Evolutionary conservation across 768 basidiomycete genomes (phyloP), one percentile per base, ranked within the genome.

Genomic region (Boletus pseudopeckii): DNA sequence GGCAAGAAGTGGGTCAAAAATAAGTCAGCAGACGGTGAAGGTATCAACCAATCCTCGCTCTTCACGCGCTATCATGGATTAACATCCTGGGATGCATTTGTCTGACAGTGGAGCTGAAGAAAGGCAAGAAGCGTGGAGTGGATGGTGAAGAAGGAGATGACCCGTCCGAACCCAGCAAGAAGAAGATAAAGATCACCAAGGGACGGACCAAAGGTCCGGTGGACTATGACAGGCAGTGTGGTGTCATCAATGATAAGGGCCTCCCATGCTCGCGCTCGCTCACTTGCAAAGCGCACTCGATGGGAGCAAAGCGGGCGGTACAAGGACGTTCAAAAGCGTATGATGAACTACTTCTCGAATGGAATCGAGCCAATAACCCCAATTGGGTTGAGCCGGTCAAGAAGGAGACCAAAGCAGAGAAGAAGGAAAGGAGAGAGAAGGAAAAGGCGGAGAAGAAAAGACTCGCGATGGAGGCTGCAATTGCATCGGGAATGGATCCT

Each of bases 201-300:
- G 86, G 88, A 17, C 84, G 90, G 42, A 72, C 81, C 55, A 91
- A 91, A 63, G 90, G 91, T 1, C 93, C 94, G 4, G 83, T 96
- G 46, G 88, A 98, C 71, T 84, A 85, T 58, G 92, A 97, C 74
- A 85, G 82, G 52, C 94, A 97, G 59, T 98, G 96, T 63, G 94
- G 96, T 47, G 96, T 98, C 36, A 96, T 97, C 69, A 98, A 96
- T 73, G 94, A 96, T 74, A 97, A 97, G 71, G 81, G 81, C 41
- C 74, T 92, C 7, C 93, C 92, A 0, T 99, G 96, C 67, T 92
- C 93, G 13, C 90, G 96, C 26, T 93, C 93, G 7, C 80, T 99
- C 36, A 98, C 96, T 0, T 99, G 96, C 77, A 99, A 99, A 72
- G 92, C 96, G 6, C 96, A 99, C 68, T 88, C 92, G 2, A 96